These are phyloP conservation scores for Trametes punicea DNA, from an alignment of 768 basidiomycete genomes.

Conservation along the genomic window DNA sequence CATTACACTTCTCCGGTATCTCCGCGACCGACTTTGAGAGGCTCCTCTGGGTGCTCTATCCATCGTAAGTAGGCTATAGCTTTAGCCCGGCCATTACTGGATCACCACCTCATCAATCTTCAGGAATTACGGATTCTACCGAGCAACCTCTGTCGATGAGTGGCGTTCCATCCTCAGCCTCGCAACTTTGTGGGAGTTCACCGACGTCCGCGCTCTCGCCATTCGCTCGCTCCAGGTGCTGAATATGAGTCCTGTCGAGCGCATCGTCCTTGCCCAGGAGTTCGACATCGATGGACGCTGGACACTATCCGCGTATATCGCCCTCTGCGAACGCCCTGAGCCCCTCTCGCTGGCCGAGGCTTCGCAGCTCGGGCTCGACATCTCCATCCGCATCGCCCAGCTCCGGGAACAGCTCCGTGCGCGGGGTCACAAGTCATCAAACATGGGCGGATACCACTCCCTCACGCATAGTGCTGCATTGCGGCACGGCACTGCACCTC, in stretches of 20 bases:
- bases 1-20: constrained; percentile 38
- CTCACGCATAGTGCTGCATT: constrained; percentile 8
- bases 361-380: constrained; percentile 39
- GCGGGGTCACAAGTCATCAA: constrained; percentile 1
- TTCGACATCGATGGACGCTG: constrained; percentile 34
- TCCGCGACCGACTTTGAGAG: constrained; percentile 48
- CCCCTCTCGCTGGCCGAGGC: constrained; percentile 39
- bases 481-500: background rate
- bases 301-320: constrained; percentile 35
- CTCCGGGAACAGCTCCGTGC: constrained; percentile 34
- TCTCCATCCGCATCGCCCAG: constrained; percentile 35
- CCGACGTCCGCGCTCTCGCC: constrained; percentile 36
- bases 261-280: constrained; percentile 38
- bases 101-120: constrained; percentile 2
- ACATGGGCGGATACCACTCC: constrained; percentile 13
- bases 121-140: constrained; percentile 54
- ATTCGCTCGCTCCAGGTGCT: constrained; percentile 39
- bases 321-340: constrained; percentile 36
- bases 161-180: constrained; percentile 42
- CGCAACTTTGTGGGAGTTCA: constrained; percentile 40
- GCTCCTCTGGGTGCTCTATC: constrained; percentile 63
- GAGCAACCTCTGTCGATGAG: constrained; percentile 38
- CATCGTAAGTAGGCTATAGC: constrained; percentile 40
- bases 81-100: background rate
- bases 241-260: constrained; percentile 34